Evolutionary conservation across 345 rosid genomes (phyloP), one percentile per base, ranked within the genome.

Genomic region (Gynandropsis gynandra): DNA sequence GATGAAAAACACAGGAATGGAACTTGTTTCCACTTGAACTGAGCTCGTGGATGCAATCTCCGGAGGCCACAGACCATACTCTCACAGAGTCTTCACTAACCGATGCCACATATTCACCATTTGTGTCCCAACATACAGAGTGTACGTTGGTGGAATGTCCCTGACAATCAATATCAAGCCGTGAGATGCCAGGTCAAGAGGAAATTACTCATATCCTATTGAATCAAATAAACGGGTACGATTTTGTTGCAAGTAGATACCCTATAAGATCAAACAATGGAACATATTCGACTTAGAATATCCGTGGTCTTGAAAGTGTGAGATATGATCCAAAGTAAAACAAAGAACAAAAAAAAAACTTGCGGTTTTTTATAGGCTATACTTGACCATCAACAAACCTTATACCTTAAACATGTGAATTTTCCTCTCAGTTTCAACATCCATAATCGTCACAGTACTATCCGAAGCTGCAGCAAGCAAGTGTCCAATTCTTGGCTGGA

Each of bases 1-100:
- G 87, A 64, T 85, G 95, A 68, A 79, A 85, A 50, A 78, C 74
- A 51, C 84, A 81, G 42, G 84, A 81, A 40, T 81, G 80, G 54
- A 75, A 79, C 54, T 77, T 77, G 75, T 85, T 85, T n/a, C 79
- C 89, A 32, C 76, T 81, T 35, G 85, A 68, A 59, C 21, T 67
- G 47, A 81, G 80, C 66, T 77, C 78, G 6, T 77, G 81, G 49
- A 81, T 65, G 71, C 87, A 81, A 20, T 79, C 81, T 47, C 83
- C 89, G 0, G 79, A 53, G 39, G 67, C 44, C 68, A 81, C 5
- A 15, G 80, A 77, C 89, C 89, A 81, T 29, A 84, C 78, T 65
- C 48, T 56, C 15, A 84, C 88, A 65, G 77, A 61, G 27, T 81
- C 80, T 20, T 47, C 67, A 64, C 89, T 79, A 31, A 74, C 86